Evolutionary conservation across 2,329 filamentous ascomycete genomes (phyloP).

Genomic region (Beauveria asiatica): DNA sequence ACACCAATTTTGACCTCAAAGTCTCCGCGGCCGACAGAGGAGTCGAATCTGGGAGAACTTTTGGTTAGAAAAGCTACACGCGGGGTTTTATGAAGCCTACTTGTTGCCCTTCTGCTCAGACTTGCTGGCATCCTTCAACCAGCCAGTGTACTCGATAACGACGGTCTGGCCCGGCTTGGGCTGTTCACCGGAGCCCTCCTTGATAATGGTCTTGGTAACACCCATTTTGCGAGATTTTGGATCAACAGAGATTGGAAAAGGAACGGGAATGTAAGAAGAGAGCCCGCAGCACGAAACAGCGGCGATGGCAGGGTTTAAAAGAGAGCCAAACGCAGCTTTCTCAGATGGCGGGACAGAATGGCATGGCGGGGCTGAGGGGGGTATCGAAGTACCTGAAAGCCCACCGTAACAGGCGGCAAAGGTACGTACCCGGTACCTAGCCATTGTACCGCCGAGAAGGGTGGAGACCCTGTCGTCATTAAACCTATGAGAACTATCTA

Average conservation of each 20-base stretch:
- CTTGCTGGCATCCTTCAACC: constrained; percentile 58
- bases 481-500: constrained; percentile 10
- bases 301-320: constrained; percentile 13
- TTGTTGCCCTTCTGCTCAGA: constrained; percentile 58
- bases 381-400: background rate
- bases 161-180: constrained; percentile 64
- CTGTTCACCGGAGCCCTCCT: constrained; percentile 51
- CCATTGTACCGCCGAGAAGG: constrained; percentile 9
- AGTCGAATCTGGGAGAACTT: constrained; percentile 67
- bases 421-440: background rate
- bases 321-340: constrained; percentile 1
- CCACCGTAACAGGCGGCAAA: background rate
- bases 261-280: background rate
- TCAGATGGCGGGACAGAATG: constrained; percentile 10
- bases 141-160: constrained; percentile 87
- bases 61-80: constrained; percentile 4
- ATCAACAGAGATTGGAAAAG: background rate
- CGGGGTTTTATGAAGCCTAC: constrained; percentile 35
- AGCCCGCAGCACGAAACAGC: background rate
- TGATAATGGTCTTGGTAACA: constrained; percentile 59
- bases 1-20: constrained; percentile 73
- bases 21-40: constrained; percentile 67
- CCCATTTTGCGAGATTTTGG: constrained; percentile 46
- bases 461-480: constrained; percentile 12
- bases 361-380: constrained; percentile 12